These are phyloP conservation scores for Tripterygium wilfordii DNA, from an alignment of 177 flowering plant species.

Conservation along the genomic window DNA sequence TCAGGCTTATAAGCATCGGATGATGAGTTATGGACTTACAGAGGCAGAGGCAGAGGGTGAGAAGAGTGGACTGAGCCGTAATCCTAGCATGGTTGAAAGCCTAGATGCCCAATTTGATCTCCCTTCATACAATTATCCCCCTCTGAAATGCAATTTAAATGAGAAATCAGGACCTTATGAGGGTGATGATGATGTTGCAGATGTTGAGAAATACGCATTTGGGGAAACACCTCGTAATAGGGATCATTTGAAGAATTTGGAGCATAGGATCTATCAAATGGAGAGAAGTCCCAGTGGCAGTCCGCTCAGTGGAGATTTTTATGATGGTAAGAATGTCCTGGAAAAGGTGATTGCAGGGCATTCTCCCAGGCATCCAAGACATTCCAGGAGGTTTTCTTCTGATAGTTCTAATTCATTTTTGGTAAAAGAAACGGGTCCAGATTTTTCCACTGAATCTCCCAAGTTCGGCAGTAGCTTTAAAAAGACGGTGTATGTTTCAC, in stretches of 20 bases:
- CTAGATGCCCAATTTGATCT: constrained; percentile 36
- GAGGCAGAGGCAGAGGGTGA: constrained; percentile 62
- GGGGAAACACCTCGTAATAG: constrained; percentile 54
- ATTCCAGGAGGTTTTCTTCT: neutral
- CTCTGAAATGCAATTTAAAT: constrained; percentile 59
- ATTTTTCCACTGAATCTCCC: constrained; percentile 40
- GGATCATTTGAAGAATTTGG: constrained; percentile 64
- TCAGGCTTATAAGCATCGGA: constrained; percentile 79
- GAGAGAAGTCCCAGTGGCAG: constrained; percentile 12
- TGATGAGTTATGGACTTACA: constrained; percentile 81
- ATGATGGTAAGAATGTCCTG: neutral
- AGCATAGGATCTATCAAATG: constrained; percentile 55
- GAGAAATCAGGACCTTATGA: constrained; percentile 34
- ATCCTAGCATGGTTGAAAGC: constrained; percentile 29
- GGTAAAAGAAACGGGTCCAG: constrained; percentile 39
- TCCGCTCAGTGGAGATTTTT: no score
- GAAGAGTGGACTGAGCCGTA: constrained; percentile 17
- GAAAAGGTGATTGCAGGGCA: neutral
- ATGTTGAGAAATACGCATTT: constrained; percentile 67
- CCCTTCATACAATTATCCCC: constrained; percentile 67
- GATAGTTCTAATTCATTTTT: constrained; percentile 52
- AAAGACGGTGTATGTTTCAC: constrained; percentile 34
- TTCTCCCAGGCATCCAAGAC: neutral
- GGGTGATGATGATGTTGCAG: constrained; percentile 40
- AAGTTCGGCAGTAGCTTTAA: constrained; percentile 33